Percentiles rank a stretch among this genome's conserved stretches.
Conservation (phyloP, 345 rosid genomes). For the Garcia nutans region DNA sequence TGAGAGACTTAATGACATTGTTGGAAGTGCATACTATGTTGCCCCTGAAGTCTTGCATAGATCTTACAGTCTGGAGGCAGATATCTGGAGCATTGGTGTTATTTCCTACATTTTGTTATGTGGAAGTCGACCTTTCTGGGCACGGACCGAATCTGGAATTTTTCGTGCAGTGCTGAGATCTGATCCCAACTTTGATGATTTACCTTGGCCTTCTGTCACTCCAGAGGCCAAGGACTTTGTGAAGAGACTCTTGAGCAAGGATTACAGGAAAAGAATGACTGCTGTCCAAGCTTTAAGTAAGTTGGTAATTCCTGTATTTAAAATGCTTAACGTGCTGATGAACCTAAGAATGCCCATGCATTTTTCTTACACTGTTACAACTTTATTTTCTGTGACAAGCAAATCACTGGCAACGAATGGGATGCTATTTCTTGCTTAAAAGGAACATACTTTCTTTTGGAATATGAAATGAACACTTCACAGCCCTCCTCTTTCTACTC, state of each 20-base stretch:
- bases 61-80: constrained; percentile 88
- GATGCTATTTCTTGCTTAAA: neutral
- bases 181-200: constrained; percentile 83
- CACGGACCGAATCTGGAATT: constrained; percentile 94
- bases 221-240: constrained; percentile 89
- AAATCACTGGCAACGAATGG: neutral
- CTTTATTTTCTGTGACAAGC: neutral
- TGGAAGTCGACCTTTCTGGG: constrained; percentile 97
- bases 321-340: neutral
- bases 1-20: constrained; percentile 91
- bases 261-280: constrained; percentile 95
- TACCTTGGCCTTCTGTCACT: constrained; percentile 90
- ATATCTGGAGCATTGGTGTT: constrained; percentile 97
- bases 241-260: constrained; percentile 90
- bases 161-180: constrained; percentile 92
- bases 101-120: constrained; percentile 87
- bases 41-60: constrained; percentile 99
- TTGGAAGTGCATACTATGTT: constrained; percentile 98
- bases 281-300: constrained; percentile 92
- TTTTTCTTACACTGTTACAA: neutral
- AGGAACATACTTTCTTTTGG: neutral
- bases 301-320: constrained; percentile 18
- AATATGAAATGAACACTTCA: neutral
- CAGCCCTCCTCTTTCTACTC: no score
- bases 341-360: neutral